Conservation (phyloP, 2,329 filamentous ascomycete genomes). For the Diplocarpon rosae region DNA sequence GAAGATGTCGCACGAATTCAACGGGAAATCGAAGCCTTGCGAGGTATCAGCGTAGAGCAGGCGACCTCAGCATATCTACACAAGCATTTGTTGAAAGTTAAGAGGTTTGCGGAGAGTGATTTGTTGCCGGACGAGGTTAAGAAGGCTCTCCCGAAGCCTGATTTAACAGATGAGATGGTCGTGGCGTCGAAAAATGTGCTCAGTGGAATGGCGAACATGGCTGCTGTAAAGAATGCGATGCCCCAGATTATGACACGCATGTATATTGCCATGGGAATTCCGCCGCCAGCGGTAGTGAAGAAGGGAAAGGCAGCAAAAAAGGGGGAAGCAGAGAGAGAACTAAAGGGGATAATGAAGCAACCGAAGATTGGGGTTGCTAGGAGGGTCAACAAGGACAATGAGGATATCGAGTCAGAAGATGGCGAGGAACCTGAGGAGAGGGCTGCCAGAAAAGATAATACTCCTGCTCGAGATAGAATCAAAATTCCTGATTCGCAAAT, state of each 20-base stretch:
- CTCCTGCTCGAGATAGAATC: conserved; percentile 3
- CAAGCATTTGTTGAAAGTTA: conserved; percentile 39
- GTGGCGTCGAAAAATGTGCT: conserved; percentile 38
- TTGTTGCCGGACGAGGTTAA: conserved; percentile 31
- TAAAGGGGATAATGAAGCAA: conserved; percentile 12
- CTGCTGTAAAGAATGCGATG: conserved; percentile 38
- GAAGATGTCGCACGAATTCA: conserved; percentile 50
- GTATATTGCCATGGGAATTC: conserved; percentile 24
- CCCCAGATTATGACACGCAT: conserved; percentile 27
- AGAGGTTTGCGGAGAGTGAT: conserved; percentile 35
- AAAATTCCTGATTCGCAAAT: conserved; percentile 6
- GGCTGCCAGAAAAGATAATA: conserved; percentile 6
- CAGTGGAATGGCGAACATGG: conserved; percentile 42
- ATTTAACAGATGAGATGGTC: conserved; percentile 21
- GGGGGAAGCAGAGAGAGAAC: conserved; percentile 6
- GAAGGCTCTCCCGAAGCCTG: conserved; percentile 24
- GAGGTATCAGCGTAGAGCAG: conserved; percentile 36
- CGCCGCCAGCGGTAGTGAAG: conserved; percentile 12
- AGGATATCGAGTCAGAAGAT: conserved; percentile 4
- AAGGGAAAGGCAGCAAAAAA: conserved; percentile 14
- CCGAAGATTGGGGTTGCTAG: background rate
- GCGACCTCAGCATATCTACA: conserved; percentile 36
- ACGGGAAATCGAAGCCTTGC: conserved; percentile 43
- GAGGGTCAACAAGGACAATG: conserved; percentile 4
- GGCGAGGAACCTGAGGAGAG: background rate